Conservation (phyloP, 495 filamentous ascomycete species). For the Neurospora sp. region DNA sequence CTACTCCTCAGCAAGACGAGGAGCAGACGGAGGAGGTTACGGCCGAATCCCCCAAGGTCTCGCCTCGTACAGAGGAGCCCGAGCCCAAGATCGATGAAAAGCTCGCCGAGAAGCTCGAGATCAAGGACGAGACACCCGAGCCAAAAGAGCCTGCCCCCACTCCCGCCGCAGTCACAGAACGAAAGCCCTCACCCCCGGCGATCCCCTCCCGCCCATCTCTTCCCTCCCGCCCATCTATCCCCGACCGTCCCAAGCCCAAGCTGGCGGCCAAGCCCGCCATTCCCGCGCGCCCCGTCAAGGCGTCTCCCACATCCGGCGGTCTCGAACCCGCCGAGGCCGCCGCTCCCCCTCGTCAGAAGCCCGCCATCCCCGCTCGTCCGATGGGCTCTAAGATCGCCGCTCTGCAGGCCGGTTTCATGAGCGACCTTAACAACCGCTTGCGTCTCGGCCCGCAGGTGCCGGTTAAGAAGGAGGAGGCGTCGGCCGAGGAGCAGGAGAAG, state of each 20-base stretch:
- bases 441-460: slow-evolving; percentile 67
- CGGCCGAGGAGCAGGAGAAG: slow-evolving; percentile 45
- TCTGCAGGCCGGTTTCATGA: slow-evolving; percentile 80
- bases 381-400: slow-evolving; percentile 80
- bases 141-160: not conserved
- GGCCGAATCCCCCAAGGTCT: not conserved
- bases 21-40: slow-evolving; percentile 3
- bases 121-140: slow-evolving; percentile 25
- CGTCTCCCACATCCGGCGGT: slow-evolving; percentile 21
- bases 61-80: slow-evolving; percentile 8
- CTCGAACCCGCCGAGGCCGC: slow-evolving; percentile 31
- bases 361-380: slow-evolving; percentile 70
- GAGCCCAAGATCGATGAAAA: slow-evolving; percentile 18
- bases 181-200: not conserved
- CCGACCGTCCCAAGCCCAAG: slow-evolving; percentile 31
- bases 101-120: slow-evolving; percentile 15
- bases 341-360: slow-evolving; percentile 52
- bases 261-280: slow-evolving; percentile 65
- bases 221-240: slow-evolving; percentile 18
- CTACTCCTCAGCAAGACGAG: slow-evolving; percentile 45
- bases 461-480: slow-evolving; percentile 53
- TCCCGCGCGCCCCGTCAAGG: slow-evolving; percentile 58
- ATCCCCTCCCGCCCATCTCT: not conserved
- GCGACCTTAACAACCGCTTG: slow-evolving; percentile 76
- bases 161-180: not conserved